Conservation (phyloP, 129 eudicot species). For the Lonicera japonica region DNA sequence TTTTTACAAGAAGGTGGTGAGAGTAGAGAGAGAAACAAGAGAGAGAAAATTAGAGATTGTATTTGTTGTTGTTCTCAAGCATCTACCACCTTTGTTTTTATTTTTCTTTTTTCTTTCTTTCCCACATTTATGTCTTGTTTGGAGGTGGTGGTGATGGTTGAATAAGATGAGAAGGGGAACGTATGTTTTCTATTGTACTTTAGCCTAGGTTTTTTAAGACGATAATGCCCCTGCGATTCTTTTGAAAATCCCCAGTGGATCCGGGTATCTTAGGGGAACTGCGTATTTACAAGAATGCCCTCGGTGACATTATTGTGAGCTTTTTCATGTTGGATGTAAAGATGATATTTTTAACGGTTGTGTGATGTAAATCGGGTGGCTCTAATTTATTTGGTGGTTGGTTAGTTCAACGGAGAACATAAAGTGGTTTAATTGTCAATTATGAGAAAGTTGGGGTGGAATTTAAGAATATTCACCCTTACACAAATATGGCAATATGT, state of each 20-base stretch:
- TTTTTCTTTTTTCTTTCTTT: no score
- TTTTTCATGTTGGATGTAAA: neutral
- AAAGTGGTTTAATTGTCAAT: no score
- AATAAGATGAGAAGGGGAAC: constrained; percentile 9
- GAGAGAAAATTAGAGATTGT: constrained; percentile 9
- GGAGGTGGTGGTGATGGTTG: no score
- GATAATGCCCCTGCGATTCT: neutral
- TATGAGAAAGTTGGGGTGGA: no score
- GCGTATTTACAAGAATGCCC: neutral
- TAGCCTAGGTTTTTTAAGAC: constrained; percentile 1
- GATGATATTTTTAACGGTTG: neutral
- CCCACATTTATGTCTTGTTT: no score
- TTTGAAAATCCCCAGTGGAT: neutral
- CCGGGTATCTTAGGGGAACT: neutral
- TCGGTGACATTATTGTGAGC: neutral
- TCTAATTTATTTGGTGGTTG: no score
- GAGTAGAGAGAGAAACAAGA: constrained; percentile 27
- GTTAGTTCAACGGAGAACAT: no score
- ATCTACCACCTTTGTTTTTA: neutral
- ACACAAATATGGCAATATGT: no score
- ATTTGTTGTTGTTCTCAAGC: constrained; percentile 40
- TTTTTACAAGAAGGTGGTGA: constrained; percentile 16
- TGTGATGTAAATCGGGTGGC: no score
- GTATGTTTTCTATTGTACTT: constrained; percentile 1
- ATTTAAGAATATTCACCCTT: no score